Evolutionary conservation across 2,329 filamentous ascomycete species (phyloP).

Genomic region (Plenodomus biglobosus): DNA sequence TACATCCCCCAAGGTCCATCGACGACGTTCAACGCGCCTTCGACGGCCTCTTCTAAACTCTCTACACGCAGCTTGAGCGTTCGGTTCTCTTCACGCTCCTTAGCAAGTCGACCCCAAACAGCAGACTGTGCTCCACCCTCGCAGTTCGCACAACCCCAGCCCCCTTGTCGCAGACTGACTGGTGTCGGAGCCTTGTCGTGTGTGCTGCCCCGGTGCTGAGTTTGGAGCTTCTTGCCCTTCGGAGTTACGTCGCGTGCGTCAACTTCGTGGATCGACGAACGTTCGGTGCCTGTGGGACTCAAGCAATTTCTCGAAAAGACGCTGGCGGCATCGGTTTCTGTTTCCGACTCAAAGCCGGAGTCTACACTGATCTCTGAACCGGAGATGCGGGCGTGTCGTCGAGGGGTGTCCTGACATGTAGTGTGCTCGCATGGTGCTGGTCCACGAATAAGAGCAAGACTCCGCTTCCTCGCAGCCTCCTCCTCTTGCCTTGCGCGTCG

Average conservation of each 20-base stretch:
- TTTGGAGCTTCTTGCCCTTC: constrained; percentile 37
- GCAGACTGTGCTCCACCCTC: constrained; percentile 43
- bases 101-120: constrained; percentile 57
- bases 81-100: constrained; percentile 58
- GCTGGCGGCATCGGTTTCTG: constrained; percentile 53
- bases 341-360: constrained; percentile 62
- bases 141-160: constrained; percentile 40
- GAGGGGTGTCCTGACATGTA: constrained; percentile 19
- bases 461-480: constrained; percentile 38
- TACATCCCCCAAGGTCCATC: constrained; percentile 35
- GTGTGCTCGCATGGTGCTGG: constrained; percentile 20
- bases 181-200: constrained; percentile 48
- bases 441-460: constrained; percentile 31
- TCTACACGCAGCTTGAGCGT: constrained; percentile 55
- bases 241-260: constrained; percentile 36
- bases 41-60: constrained; percentile 57
- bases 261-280: constrained; percentile 39
- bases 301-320: constrained; percentile 45
- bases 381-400: constrained; percentile 37
- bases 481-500: constrained; percentile 38
- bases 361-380: constrained; percentile 49
- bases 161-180: constrained; percentile 26
- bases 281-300: constrained; percentile 39
- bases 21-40: constrained; percentile 59
- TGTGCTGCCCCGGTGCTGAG: constrained; percentile 27